Evolutionary conservation across 2,329 filamentous ascomycete genomes (phyloP).

Genomic region (Arthrobotrys pseudoclavata): DNA sequence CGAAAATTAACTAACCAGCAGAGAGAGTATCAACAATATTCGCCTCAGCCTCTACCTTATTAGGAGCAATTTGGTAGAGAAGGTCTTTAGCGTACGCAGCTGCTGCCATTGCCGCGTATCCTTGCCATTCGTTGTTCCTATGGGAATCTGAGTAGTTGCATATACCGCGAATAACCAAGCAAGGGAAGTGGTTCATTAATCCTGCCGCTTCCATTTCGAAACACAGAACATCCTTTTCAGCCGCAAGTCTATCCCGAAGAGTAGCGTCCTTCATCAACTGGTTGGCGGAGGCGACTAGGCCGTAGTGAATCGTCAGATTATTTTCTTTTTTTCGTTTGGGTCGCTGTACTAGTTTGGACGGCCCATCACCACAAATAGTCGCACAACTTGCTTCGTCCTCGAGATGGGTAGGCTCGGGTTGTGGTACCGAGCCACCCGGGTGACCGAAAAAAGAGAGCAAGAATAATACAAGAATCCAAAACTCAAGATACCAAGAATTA

Average conservation of each 20-base stretch:
- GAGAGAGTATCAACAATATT: neutral
- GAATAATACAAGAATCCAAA: slow-evolving; percentile 11
- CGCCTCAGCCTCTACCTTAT: slow-evolving; percentile 9
- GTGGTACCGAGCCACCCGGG: slow-evolving; percentile 7
- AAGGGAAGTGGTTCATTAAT: no score
- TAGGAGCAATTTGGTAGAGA: slow-evolving; percentile 7
- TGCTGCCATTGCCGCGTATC: slow-evolving; percentile 12
- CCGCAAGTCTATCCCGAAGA: slow-evolving; percentile 34
- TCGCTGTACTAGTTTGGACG: slow-evolving; percentile 60
- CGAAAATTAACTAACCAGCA: neutral
- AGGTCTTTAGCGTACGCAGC: slow-evolving; percentile 35
- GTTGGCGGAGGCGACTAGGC: slow-evolving; percentile 51
- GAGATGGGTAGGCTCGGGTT: neutral
- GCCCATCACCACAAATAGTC: slow-evolving; percentile 2
- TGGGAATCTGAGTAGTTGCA: slow-evolving; percentile 28
- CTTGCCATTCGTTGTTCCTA: slow-evolving; percentile 4
- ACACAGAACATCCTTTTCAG: neutral
- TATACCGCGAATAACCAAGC: no score
- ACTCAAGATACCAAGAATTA: slow-evolving; percentile 12
- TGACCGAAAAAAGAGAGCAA: slow-evolving; percentile 13
- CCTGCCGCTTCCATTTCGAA: no score
- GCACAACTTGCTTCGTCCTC: slow-evolving; percentile 14
- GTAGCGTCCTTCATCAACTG: slow-evolving; percentile 38
- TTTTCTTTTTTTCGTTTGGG: slow-evolving; percentile 31
- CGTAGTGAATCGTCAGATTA: slow-evolving; percentile 12